These are phyloP conservation scores for Cryptococcus sp. DNA, from an alignment of 1,284 basidiomycete genomes.

Conservation along the genomic window DNA sequence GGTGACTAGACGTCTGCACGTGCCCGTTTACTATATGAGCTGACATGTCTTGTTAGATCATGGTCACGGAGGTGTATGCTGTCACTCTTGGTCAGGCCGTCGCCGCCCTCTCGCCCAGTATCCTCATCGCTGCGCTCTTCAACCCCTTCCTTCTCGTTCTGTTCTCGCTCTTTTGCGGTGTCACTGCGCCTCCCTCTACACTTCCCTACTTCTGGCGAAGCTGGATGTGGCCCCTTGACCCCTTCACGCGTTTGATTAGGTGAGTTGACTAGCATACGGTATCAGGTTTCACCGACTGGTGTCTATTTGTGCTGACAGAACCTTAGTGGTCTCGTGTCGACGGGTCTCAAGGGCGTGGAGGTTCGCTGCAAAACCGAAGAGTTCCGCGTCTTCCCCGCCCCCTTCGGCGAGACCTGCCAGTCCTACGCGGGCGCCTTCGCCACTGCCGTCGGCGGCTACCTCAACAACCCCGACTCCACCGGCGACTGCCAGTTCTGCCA, in stretches of 20 bases:
- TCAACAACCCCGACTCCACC: slow-evolving; percentile 60
- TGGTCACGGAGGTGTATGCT: slow-evolving; percentile 71
- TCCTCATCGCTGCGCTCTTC: slow-evolving; percentile 69
- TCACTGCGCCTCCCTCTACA: slow-evolving; percentile 62
- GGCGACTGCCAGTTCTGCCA: slow-evolving; percentile 49
- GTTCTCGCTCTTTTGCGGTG: slow-evolving; percentile 72
- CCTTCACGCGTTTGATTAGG: slow-evolving; percentile 67
- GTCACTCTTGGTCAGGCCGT: slow-evolving; percentile 69
- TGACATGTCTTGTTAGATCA: slow-evolving; percentile 56
- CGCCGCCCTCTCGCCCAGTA: slow-evolving; percentile 63
- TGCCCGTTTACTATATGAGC: neutral
- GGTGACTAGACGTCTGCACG: slow-evolving; percentile 45
- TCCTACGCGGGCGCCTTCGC: slow-evolving; percentile 70
- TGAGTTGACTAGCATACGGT: slow-evolving; percentile 17
- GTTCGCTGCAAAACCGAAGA: slow-evolving; percentile 68
- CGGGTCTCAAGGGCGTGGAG: slow-evolving; percentile 69
- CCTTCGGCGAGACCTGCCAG: slow-evolving; percentile 67
- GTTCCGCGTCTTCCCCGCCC: slow-evolving; percentile 68
- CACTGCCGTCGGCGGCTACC: slow-evolving; percentile 65
- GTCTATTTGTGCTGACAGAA: slow-evolving; percentile 10
- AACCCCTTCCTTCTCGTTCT: slow-evolving; percentile 66
- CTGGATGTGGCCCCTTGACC: slow-evolving; percentile 53
- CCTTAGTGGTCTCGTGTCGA: slow-evolving; percentile 63
- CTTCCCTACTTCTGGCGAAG: slow-evolving; percentile 68
- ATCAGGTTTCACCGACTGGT: neutral